A percentile compares a stretch with the other conserved stretches of the same genome.
Conservation (phyloP, 23 red algal species). For the Agarophyton chilense region DNA sequence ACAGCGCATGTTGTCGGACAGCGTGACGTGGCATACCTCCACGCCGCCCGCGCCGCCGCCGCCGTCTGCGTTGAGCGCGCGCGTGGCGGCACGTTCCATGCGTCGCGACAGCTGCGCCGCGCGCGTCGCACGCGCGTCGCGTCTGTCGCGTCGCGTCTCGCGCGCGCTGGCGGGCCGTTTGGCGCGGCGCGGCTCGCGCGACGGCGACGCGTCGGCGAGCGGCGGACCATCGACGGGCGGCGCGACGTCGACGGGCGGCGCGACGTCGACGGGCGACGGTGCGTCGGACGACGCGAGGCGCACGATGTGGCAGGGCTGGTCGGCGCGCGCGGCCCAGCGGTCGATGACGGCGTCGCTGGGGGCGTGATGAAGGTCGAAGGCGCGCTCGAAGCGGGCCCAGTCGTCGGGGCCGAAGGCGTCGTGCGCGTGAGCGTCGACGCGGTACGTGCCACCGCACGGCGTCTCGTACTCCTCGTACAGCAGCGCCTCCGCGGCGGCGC, state of each 20-base stretch:
- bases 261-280: not conserved
- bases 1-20: constrained; percentile 14
- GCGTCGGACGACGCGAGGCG: not conserved
- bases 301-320: no score
- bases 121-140: not conserved
- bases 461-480: constrained; percentile 17
- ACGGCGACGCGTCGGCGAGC: no score
- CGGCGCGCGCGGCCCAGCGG: not conserved
- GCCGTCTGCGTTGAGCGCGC: not conserved
- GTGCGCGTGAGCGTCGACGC: not conserved
- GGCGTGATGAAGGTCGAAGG: not conserved
- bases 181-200: no score
- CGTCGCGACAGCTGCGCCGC: not conserved
- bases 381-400: not conserved
- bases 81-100: not conserved
- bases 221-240: no score
- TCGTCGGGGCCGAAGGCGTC: not conserved
- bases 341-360: constrained; percentile 16
- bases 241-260: no score
- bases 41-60: not conserved
- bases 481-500: not conserved
- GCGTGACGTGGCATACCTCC: not conserved
- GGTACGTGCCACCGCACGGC: not conserved
- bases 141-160: not conserved
- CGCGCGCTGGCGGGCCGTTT: no score